Evolutionary conservation across 73 alveolate species (phyloP), one percentile per base, ranked within the genome.

Genomic region (Paramecium octaurelia): DNA sequence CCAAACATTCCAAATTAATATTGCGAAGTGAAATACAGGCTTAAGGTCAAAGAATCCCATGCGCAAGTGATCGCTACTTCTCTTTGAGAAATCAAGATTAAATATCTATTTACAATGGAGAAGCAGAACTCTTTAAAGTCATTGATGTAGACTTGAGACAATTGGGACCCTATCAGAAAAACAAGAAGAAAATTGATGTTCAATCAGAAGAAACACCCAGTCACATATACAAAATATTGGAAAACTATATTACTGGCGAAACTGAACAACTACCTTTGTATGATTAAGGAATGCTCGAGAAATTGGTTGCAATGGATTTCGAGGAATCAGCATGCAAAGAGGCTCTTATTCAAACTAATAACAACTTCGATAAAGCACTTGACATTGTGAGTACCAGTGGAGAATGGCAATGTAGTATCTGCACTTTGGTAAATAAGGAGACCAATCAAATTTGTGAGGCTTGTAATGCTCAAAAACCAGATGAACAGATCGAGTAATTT

Each of bases 401-500:
- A 91, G 87, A 86, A 86, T 80, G 93, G 88, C 24, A 57, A 38
- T 93, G 96, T 54, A 29, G 84, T 1, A 54, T 68, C 0, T 93
- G 96, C 92, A 93, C 96, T 58, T 80, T 43, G 9, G 46, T 93
- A 12, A 93, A 93, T 64, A 75, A 59, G 11, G 96, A 93, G n/a
- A 88, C 93, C 11, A 91, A 77, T 12, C 27, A 90, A 20, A 20
- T 7, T 18, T 93, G 96, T 92, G 96, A 93, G 2, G 95, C 70
- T 14, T 93, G 96, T 83, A 95, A 92, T 6, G 31, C 59, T 21
- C 83, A 64, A 6, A 93, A 88, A n/a, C 96, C 96, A 31, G 86
- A 90, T 42, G 46, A 75, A 20, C 92, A 93, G 11, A 58, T 60
- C 2, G 92, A 64, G 27, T 57, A 92, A 64, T 77, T 88, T 88